These are phyloP conservation scores for Annona squamosa DNA, from an alignment of 164 flowering plant species.

Conservation along the genomic window DNA sequence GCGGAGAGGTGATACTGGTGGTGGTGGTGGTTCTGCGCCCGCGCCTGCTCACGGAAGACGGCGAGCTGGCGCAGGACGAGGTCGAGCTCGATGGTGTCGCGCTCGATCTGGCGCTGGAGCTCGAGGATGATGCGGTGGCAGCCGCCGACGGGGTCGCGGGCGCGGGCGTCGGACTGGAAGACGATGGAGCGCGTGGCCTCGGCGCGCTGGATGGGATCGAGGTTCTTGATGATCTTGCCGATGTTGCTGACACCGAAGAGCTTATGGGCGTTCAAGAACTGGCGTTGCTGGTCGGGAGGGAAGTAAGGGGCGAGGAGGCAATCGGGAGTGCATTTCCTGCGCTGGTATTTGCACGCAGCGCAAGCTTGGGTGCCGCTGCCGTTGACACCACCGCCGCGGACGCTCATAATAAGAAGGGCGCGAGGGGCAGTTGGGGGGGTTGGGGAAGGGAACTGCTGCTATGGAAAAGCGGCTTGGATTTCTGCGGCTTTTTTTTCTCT, in stretches of 20 bases:
- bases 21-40: background rate
- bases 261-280: slow-evolving; percentile 62
- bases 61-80: slow-evolving; percentile 34
- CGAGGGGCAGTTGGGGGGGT: background rate
- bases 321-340: slow-evolving; percentile 58
- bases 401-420: background rate
- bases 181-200: slow-evolving; percentile 55
- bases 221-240: slow-evolving; percentile 33
- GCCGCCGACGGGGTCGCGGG: slow-evolving; percentile 58
- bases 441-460: background rate
- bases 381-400: background rate
- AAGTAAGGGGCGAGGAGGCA: slow-evolving; percentile 66
- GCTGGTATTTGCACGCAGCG: slow-evolving; percentile 72
- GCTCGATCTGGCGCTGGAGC: slow-evolving; percentile 29
- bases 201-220: slow-evolving; percentile 27
- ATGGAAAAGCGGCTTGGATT: background rate
- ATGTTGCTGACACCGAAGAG: slow-evolving; percentile 73
- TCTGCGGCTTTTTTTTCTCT: slow-evolving; percentile 6
- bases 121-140: slow-evolving; percentile 32
- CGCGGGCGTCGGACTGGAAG: slow-evolving; percentile 45
- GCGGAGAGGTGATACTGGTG: background rate
- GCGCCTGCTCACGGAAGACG: slow-evolving; percentile 22
- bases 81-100: slow-evolving; percentile 31
- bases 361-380: slow-evolving; percentile 42
- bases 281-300: slow-evolving; percentile 44